Base-by-base conservation (phyloP, 2,329 filamentous ascomycete species). In the Xylaria multiplex region DNA sequence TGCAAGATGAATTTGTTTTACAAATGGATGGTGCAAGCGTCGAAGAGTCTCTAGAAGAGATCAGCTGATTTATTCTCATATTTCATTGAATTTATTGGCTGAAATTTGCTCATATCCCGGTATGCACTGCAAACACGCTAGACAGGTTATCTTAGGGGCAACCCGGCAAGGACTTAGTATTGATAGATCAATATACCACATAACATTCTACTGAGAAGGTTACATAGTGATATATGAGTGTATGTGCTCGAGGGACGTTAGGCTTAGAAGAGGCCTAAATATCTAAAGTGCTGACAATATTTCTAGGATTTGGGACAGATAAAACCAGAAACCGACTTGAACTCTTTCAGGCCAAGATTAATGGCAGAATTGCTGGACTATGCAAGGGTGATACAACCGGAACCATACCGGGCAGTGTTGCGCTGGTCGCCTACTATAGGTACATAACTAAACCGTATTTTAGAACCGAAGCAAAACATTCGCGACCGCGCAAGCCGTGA, bases 1-100 rank as follows among this genome's bases (percentile, higher is more conserved):
- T 96, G 13, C 92, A 95, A 75, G 85, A 85, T 55, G 92, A 96
- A 60, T 97, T 97, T 73, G 84, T 91, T 7, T 71, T 83, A 4
- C 82, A 86, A 7, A 94, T 97, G 92, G 84, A 87, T 24, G 84
- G 83, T 1, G 14, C 59, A 27, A 48, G 22, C 8, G 46, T 13
- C 9, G 32, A 54, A 37, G 27, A 27, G 22, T 46, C 30, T 13
- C 3, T 35, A 37, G 46, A 57, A 40, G 57, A 59, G 48, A 27
- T 13, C 13, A 43, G 8, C 14, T 66, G 14, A 59, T 14, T 7
- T n/a, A 1, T n/a, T 43, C 13, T 22, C 16, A 32, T 35, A 14
- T 40, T n/a, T 37, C 2, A 40, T 30, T 3, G 16, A 24, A 11
- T 13, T 52, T 1, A 24, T 32, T 30, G 16, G 53, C 59, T 55